Conservation (phyloP, 73 alveolate species). For the Stentor coeruleus region DNA sequence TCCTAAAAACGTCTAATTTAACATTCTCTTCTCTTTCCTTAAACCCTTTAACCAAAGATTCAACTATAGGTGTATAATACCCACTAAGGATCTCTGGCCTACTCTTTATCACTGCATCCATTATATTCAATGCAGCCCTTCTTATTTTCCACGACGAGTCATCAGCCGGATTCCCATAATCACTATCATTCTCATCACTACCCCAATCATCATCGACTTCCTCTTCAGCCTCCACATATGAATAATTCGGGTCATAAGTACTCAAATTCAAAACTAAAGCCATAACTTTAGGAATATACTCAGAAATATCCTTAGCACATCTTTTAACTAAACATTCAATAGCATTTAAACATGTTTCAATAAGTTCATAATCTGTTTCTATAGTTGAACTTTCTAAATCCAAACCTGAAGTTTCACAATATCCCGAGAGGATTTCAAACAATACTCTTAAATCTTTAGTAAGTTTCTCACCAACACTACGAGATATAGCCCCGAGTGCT, state of each 20-base stretch:
- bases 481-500: slow-evolving; percentile 50
- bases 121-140: slow-evolving; percentile 58
- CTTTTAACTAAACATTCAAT: slow-evolving; percentile 54
- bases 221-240: slow-evolving; percentile 41
- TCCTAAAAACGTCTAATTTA: slow-evolving; percentile 48
- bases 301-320: slow-evolving; percentile 56
- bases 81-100: slow-evolving; percentile 55
- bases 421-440: slow-evolving; percentile 39
- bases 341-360: slow-evolving; percentile 51
- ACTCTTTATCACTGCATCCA: slow-evolving; percentile 53
- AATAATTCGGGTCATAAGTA: slow-evolving; percentile 64
- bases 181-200: slow-evolving; percentile 43
- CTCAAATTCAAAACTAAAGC: slow-evolving; percentile 28
- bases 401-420: slow-evolving; percentile 30
- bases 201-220: slow-evolving; percentile 64
- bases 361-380: slow-evolving; percentile 55
- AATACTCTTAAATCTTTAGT: slow-evolving; percentile 35
- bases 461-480: slow-evolving; percentile 63
- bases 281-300: slow-evolving; percentile 31
- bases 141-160: slow-evolving; percentile 77
- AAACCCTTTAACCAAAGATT: slow-evolving; percentile 44
- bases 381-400: slow-evolving; percentile 28
- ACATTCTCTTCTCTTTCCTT: slow-evolving; percentile 72
- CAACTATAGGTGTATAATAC: slow-evolving; percentile 36
- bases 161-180: slow-evolving; percentile 46